Evolutionary conservation across 2,329 filamentous ascomycete species (phyloP).

Genomic region (Pseudocercospora fijiensis): DNA sequence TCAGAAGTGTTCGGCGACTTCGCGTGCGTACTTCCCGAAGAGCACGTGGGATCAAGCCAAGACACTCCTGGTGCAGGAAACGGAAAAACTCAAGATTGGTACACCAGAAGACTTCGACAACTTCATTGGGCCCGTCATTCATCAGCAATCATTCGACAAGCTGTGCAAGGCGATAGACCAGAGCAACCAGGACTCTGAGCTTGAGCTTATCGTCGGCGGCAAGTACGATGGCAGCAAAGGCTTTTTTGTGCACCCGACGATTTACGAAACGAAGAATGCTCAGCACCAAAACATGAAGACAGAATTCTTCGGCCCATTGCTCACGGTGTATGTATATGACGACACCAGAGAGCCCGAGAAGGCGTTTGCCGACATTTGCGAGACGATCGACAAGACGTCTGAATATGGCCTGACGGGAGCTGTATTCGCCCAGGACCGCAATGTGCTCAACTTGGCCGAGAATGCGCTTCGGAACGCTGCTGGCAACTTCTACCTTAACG

Average conservation of each 20-base stretch:
- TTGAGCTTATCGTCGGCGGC: slow-evolving; percentile 73
- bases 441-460: slow-evolving; percentile 66
- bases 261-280: slow-evolving; percentile 74
- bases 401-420: slow-evolving; percentile 78
- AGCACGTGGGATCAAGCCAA: slow-evolving; percentile 74
- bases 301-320: slow-evolving; percentile 79
- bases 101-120: slow-evolving; percentile 68
- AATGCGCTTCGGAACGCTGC: slow-evolving; percentile 69
- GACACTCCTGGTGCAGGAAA: slow-evolving; percentile 65
- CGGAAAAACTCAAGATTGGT: slow-evolving; percentile 68
- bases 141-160: slow-evolving; percentile 77
- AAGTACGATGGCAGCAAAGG: slow-evolving; percentile 74
- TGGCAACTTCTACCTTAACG: slow-evolving; percentile 85
- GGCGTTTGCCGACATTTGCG: slow-evolving; percentile 60
- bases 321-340: slow-evolving; percentile 74
- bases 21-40: slow-evolving; percentile 72
- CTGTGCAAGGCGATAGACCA: slow-evolving; percentile 73
- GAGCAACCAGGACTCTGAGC: slow-evolving; percentile 71
- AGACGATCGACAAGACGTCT: slow-evolving; percentile 67
- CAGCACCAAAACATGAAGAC: slow-evolving; percentile 70
- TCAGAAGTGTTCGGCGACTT: slow-evolving; percentile 87
- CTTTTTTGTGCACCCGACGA: slow-evolving; percentile 80
- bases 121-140: slow-evolving; percentile 87
- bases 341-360: slow-evolving; percentile 52
- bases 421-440: slow-evolving; percentile 69